phyloP scores from a whole-genome alignment of 192 early-diverging fungal species.

The Entomortierella lignicola region DNA sequence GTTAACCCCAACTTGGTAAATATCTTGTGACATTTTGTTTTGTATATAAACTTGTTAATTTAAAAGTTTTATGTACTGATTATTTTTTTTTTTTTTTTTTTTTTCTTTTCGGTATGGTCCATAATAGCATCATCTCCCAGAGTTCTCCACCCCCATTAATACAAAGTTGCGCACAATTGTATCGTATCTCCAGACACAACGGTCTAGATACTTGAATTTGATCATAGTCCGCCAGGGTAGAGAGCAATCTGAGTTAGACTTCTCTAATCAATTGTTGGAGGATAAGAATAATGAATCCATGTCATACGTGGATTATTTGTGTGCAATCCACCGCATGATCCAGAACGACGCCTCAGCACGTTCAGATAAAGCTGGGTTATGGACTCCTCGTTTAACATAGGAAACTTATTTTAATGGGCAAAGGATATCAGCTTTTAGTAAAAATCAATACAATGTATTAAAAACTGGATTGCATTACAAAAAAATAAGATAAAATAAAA shows the following conservation, averaged over 20 bases:
- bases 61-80: too few relatives aligned
- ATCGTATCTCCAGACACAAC: slow-evolving; percentile 69
- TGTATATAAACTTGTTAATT: too few relatives aligned
- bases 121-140: slow-evolving; percentile 72
- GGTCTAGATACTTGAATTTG: slow-evolving; percentile 73
- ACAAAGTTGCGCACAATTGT: slow-evolving; percentile 70
- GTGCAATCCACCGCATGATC: slow-evolving; percentile 88
- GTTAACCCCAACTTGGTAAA: slow-evolving; percentile 77
- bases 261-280: slow-evolving; percentile 83
- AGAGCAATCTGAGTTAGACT: slow-evolving; percentile 85
- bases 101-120: neutral
- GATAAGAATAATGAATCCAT: slow-evolving; percentile 90
- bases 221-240: slow-evolving; percentile 87
- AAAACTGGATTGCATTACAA: too few relatives aligned
- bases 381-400: neutral
- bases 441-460: too few relatives aligned
- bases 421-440: too few relatives aligned
- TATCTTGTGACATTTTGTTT: neutral
- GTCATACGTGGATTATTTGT: slow-evolving; percentile 95
- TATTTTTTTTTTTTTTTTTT: too few relatives aligned
- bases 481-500: too few relatives aligned
- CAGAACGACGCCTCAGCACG: slow-evolving; percentile 70
- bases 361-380: neutral
- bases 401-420: neutral
- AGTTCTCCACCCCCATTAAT: slow-evolving; percentile 69